Conservation (phyloP, 208 protist species). For the Acanthamoeba royreba region DNA sequence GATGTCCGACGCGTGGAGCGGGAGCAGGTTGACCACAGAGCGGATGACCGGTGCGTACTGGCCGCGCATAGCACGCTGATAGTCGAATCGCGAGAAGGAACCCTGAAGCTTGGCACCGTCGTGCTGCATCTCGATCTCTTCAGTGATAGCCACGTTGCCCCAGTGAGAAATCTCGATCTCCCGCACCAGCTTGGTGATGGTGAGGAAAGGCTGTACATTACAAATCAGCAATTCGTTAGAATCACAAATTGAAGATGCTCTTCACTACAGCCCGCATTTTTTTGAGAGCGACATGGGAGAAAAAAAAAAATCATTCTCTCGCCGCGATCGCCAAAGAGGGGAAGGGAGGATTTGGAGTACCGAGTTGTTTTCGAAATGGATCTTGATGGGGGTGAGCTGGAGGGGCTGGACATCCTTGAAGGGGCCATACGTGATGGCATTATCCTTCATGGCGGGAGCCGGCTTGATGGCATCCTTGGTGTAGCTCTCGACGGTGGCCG, state of each 20-base stretch:
- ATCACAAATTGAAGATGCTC: neutral
- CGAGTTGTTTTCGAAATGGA: conserved; percentile 72
- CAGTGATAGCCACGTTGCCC: conserved; percentile 72
- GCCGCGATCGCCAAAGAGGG: neutral
- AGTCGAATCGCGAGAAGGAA: conserved; percentile 70
- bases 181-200: neutral
- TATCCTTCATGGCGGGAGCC: too few relatives aligned
- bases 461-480: too few relatives aligned
- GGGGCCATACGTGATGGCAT: conserved; percentile 72
- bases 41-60: neutral
- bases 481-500: neutral
- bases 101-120: conserved; percentile 58
- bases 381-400: neutral
- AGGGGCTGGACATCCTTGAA: conserved; percentile 59
- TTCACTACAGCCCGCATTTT: too few relatives aligned
- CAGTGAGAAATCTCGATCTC: conserved; percentile 57
- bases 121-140: conserved; percentile 60
- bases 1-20: conserved; percentile 56
- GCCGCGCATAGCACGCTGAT: conserved; percentile 61
- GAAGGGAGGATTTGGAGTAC: conserved; percentile 32
- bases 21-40: conserved; percentile 60
- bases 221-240: neutral
- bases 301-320: too few relatives aligned
- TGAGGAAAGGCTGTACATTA: neutral
- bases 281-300: too few relatives aligned